Evolutionary conservation across 1,284 basidiomycete species (phyloP), one percentile per base, ranked within the genome.

Genomic region (Ceratobasidium sp.): DNA sequence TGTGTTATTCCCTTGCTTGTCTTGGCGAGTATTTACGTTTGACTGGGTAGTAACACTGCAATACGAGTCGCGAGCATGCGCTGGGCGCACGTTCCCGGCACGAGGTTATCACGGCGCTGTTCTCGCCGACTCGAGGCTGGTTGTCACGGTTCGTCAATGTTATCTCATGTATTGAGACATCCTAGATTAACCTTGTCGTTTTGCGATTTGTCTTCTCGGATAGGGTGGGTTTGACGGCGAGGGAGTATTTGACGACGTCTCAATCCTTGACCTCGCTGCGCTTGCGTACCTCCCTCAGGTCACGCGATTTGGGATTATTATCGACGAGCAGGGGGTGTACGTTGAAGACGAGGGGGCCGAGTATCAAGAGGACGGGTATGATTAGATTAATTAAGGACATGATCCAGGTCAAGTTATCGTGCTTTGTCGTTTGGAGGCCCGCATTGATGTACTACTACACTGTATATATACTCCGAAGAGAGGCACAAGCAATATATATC

Each of bases 251-350:
- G 93, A 95, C 78, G 95, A 97, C 81, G 89, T 96, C 49, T 88
- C 92, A 81, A 86, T 90, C 46, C 85, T 97, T 58, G 95, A 98
- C 79, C 86, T 97, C 49, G 93, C 93, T 2, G 93, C 92, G 2
- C 89, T 90, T 2, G 94, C 94, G 43, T 98, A 96, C 83, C 84
- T 97, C n/a, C 94, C 94, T 0, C 95, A 97, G 82, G 95, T 97
- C 22, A 94, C 92, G 61, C 91, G 89, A 79, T 93, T 93, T 80
- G 84, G 81, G 41, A 87, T 90, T 76, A 86, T 88, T 71, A 80
- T 85, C 68, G 80, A 82, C 24, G 66, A 69, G 41, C 71, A 74
- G 54, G 22, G 62, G 16, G 59, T 63, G 5, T 62, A 63, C 24
- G 62, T 64, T 3, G 72, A 65, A 22, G 72, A 74, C 14, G 58